Percentiles rank a stretch among this genome's conserved stretches.
phyloP scores from a whole-genome alignment of 139 green algal genomes.

The Axilococcus clingmanii region DNA sequence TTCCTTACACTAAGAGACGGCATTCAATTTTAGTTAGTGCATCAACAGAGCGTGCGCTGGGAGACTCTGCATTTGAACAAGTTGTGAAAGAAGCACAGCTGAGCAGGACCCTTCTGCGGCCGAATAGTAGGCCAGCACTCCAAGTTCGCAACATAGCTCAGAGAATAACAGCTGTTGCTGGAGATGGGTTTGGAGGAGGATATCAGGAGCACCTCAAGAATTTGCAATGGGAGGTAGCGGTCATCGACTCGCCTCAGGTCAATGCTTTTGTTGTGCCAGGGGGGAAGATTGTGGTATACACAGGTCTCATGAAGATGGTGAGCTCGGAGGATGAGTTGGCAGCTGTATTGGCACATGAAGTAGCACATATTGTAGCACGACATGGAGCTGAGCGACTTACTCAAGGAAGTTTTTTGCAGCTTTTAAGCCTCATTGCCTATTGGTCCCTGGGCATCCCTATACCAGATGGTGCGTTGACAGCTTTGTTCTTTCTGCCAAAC shows the following conservation, averaged over 20 bases:
- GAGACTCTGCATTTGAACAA: constrained; percentile 33
- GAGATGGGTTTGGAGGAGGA: constrained; percentile 42
- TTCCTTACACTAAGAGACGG: constrained; percentile 39
- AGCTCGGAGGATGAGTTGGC: constrained; percentile 62
- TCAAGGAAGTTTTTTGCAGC: constrained; percentile 8
- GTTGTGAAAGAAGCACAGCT: constrained; percentile 25
- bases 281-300: constrained; percentile 75
- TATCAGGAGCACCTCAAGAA: constrained; percentile 45
- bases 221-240: constrained; percentile 74
- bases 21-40: constrained; percentile 37
- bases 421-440: constrained; percentile 15
- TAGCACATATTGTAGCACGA: constrained; percentile 62
- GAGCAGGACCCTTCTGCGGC: constrained; percentile 37
- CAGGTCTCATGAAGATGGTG: constrained; percentile 57
- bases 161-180: constrained; percentile 27
- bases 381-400: constrained; percentile 51
- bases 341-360: constrained; percentile 76
- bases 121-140: constrained; percentile 20
- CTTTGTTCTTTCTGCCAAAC: constrained; percentile 52
- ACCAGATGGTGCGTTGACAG: constrained; percentile 14
- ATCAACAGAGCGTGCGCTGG: constrained; percentile 20
- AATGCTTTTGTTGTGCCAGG: constrained; percentile 86
- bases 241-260: constrained; percentile 52
- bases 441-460: constrained; percentile 39
- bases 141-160: constrained; percentile 18